Percentiles rank a stretch among this genome's conserved stretches.
phyloP scores from a whole-genome alignment of 1,139 yeast species.

The Diutina mesorugosa region DNA sequence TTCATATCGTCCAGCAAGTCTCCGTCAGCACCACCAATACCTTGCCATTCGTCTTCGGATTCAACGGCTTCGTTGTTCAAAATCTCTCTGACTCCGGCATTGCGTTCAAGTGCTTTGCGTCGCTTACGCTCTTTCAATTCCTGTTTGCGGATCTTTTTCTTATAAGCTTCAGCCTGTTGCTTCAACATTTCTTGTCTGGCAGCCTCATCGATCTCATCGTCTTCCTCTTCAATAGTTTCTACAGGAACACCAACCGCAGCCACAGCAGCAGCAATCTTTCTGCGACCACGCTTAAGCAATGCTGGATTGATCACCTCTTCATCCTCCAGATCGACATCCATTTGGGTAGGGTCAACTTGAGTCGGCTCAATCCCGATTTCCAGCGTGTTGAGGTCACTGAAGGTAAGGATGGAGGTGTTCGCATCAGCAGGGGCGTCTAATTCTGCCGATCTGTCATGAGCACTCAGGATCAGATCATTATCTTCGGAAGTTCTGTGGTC shows the following conservation, averaged over 20 bases:
- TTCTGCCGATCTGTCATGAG: neutral
- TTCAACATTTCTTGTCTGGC: conserved; percentile 14
- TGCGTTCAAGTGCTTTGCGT: conserved; percentile 34
- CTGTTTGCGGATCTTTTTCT: conserved; percentile 24
- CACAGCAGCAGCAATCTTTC: neutral
- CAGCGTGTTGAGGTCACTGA: neutral
- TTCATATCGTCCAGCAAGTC: conserved; percentile 54
- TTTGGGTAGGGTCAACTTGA: neutral
- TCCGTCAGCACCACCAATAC: conserved; percentile 74
- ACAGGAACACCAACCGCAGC: neutral
- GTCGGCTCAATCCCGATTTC: neutral
- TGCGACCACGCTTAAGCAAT: neutral
- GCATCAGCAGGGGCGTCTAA: neutral
- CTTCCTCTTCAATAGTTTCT: conserved; percentile 4
- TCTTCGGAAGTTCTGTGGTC: neutral
- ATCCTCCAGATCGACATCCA: neutral
- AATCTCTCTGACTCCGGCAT: conserved; percentile 37
- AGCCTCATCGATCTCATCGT: conserved; percentile 7
- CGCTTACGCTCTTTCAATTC: conserved; percentile 24
- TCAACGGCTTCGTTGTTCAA: conserved; percentile 88
- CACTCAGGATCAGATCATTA: neutral
- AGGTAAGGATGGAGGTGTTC: neutral
- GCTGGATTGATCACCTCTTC: neutral
- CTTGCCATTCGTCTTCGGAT: conserved; percentile 94
- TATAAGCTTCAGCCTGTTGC: conserved; percentile 17